phyloP scores from a whole-genome alignment of 1,284 basidiomycete species.

The Earliella scabrosa region DNA sequence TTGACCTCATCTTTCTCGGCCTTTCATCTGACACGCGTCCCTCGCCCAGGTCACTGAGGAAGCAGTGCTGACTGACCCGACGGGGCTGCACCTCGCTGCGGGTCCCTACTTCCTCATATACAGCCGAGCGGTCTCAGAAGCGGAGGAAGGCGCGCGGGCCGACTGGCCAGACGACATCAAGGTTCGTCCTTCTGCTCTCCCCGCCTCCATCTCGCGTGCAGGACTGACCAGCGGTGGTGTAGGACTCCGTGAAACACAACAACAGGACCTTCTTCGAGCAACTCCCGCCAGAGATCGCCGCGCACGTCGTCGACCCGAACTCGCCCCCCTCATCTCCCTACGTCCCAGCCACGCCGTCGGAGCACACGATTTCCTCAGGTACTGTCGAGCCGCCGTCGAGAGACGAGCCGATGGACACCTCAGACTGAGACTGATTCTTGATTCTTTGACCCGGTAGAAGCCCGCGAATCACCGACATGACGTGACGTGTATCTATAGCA shows the following conservation, averaged over 20 bases:
- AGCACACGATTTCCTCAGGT: constrained; percentile 28
- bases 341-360: constrained; percentile 22
- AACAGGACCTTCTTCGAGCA: constrained; percentile 34
- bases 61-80: constrained; percentile 63
- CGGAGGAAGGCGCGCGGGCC: constrained; percentile 30
- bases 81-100: constrained; percentile 71
- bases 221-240: neutral
- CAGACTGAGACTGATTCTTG: constrained; percentile 7
- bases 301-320: constrained; percentile 28
- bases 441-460: no score
- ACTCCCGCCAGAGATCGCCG: constrained; percentile 29
- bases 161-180: constrained; percentile 48
- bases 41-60: constrained; percentile 64
- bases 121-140: constrained; percentile 53
- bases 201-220: neutral
- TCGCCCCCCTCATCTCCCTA: constrained; percentile 34
- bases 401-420: constrained; percentile 27
- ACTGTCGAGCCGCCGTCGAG: constrained; percentile 28
- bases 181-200: constrained; percentile 28
- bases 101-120: constrained; percentile 79
- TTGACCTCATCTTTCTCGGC: no score
- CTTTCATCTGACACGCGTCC: neutral
- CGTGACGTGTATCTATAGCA: constrained; percentile 16
- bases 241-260: constrained; percentile 38
- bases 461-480: neutral